These are phyloP conservation scores for Lentinula aciculospora DNA, from an alignment of 768 basidiomycete genomes.

Conservation along the genomic window DNA sequence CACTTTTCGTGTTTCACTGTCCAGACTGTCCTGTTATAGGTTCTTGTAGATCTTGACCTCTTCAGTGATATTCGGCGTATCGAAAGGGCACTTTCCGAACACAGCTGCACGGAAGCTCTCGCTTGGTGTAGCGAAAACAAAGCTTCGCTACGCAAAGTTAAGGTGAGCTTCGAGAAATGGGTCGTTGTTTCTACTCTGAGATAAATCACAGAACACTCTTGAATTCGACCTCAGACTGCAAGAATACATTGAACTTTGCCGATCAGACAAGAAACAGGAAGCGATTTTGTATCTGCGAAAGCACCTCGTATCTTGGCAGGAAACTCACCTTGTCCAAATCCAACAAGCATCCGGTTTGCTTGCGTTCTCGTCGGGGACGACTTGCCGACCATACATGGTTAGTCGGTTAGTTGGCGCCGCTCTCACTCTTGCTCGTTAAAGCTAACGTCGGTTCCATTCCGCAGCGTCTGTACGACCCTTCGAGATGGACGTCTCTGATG, in stretches of 20 bases:
- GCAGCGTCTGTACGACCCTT: constrained; percentile 77
- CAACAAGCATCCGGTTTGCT: constrained; percentile 72
- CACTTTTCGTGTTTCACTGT: constrained; percentile 7
- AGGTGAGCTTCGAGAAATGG: constrained; percentile 36
- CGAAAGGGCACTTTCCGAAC: constrained; percentile 67
- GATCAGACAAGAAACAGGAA: constrained; percentile 56
- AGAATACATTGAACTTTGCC: constrained; percentile 90
- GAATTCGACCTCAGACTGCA: constrained; percentile 96
- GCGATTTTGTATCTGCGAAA: constrained; percentile 85
- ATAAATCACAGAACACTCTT: constrained; percentile 66
- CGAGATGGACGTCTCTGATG: constrained; percentile 72
- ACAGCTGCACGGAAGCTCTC: constrained; percentile 85
- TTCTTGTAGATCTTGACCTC: constrained; percentile 84
- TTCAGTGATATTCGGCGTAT: constrained; percentile 88
- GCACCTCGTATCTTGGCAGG: constrained; percentile 76
- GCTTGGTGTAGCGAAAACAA: constrained; percentile 98
- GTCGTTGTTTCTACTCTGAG: not conserved
- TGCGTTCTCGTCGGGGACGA: constrained; percentile 66
- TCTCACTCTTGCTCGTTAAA: not conserved
- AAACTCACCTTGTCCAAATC: constrained; percentile 75
- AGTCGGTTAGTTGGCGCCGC: constrained; percentile 39
- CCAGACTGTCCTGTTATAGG: constrained; percentile 36
- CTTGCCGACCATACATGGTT: constrained; percentile 78
- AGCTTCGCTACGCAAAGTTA: constrained; percentile 84
- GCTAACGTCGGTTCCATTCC: constrained; percentile 9